Conservation (phyloP, 2,329 filamentous ascomycete genomes). For the Fusarium sp. region DNA sequence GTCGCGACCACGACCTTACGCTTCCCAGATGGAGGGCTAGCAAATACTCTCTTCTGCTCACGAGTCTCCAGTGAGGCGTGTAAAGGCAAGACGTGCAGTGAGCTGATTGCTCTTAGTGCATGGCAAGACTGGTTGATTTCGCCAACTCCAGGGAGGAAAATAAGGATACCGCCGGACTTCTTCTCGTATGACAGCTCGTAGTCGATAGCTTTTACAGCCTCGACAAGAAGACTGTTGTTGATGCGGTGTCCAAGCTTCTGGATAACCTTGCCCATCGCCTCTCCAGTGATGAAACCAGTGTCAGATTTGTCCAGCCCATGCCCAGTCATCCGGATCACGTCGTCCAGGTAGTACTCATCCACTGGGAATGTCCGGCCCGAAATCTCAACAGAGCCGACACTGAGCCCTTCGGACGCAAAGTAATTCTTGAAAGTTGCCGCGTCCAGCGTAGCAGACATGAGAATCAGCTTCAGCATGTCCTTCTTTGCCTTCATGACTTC, state of each 20-base stretch:
- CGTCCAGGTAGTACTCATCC: slow-evolving; percentile 89
- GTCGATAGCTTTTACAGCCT: slow-evolving; percentile 87
- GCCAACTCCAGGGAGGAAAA: slow-evolving; percentile 92
- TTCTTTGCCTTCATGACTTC: slow-evolving; percentile 87
- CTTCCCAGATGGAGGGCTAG: slow-evolving; percentile 81
- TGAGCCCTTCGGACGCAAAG: slow-evolving; percentile 84
- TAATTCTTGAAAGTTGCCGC: slow-evolving; percentile 75
- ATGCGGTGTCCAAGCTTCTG: slow-evolving; percentile 85
- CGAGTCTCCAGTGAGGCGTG: slow-evolving; percentile 92
- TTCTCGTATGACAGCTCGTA: slow-evolving; percentile 76
- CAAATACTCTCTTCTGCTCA: slow-evolving; percentile 92
- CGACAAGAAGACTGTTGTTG: slow-evolving; percentile 89
- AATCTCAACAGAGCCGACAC: slow-evolving; percentile 78
- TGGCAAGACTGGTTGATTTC: slow-evolving; percentile 91
- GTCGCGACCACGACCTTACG: slow-evolving; percentile 95
- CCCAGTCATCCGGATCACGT: slow-evolving; percentile 89
- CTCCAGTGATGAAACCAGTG: slow-evolving; percentile 62
- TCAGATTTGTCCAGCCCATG: slow-evolving; percentile 72
- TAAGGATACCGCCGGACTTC: slow-evolving; percentile 86
- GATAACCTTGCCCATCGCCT: slow-evolving; percentile 78
- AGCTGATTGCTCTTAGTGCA: slow-evolving; percentile 75
- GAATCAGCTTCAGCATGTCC: slow-evolving; percentile 90
- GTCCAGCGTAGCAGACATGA: slow-evolving; percentile 97
- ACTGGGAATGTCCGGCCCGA: slow-evolving; percentile 95
- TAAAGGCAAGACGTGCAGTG: slow-evolving; percentile 85